Evolutionary conservation across 169 alveolate species (phyloP).

Genomic region (Perkinsus marinus): DNA sequence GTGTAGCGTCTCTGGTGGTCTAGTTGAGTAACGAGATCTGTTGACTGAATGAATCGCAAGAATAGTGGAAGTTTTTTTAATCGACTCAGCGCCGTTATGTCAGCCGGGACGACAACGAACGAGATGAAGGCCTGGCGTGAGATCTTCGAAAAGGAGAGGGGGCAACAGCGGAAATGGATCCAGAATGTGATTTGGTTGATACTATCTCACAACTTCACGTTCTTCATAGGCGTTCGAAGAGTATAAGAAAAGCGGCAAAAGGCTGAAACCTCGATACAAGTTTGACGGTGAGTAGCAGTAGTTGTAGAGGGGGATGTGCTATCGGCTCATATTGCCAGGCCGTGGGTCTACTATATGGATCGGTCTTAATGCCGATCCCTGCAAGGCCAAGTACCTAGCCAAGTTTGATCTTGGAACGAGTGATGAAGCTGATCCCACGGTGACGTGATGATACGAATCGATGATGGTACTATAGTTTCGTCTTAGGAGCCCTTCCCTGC

Average conservation of each 20-base stretch:
- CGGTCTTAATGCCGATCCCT: not conserved
- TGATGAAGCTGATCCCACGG: not conserved
- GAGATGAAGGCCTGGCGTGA: not conserved
- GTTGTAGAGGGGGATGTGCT: not conserved
- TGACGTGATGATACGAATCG: not conserved
- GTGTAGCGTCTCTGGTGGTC: too few species aligned
- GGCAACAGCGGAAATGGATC: not conserved
- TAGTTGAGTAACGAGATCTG: too few species aligned
- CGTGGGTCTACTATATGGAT: not conserved
- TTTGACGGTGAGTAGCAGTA: not conserved
- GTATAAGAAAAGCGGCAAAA: not conserved
- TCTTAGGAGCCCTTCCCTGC: not conserved
- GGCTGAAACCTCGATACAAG: not conserved
- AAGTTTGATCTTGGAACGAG: not conserved
- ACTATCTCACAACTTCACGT: not conserved
- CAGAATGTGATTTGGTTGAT: not conserved
- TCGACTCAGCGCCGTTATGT: too few species aligned
- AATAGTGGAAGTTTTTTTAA: too few species aligned
- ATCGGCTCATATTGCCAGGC: not conserved
- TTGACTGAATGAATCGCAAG: too few species aligned
- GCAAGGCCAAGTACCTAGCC: not conserved
- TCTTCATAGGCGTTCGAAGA: not conserved
- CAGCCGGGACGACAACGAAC: not conserved
- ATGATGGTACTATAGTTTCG: not conserved
- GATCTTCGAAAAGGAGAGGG: not conserved